Percentiles rank a stretch among this genome's conserved stretches.
These are phyloP conservation scores for Alternaria ventricosa DNA, from an alignment of 2,329 filamentous ascomycete species.

Conservation along the genomic window DNA sequence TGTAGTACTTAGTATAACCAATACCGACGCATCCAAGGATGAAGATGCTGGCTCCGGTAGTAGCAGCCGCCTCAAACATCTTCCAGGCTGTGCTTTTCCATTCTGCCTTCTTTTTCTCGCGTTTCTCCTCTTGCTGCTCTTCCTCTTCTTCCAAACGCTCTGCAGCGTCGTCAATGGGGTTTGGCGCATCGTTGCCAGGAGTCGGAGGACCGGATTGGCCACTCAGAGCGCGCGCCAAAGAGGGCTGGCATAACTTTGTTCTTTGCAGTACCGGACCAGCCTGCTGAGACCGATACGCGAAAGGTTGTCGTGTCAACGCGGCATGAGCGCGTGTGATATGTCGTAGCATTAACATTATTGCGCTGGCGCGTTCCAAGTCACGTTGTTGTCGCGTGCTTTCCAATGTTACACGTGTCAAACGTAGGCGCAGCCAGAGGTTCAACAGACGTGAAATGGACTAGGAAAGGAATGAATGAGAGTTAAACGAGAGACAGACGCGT, in stretches of 20 bases:
- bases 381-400: conserved; percentile 29
- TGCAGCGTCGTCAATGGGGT: conserved; percentile 47
- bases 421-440: conserved; percentile 14
- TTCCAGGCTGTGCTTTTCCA: conserved; percentile 55
- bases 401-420: conserved; percentile 21
- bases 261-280: conserved; percentile 28
- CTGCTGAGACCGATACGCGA: conserved; percentile 28
- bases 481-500: conserved; percentile 18
- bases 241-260: conserved; percentile 13
- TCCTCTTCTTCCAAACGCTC: conserved; percentile 32
- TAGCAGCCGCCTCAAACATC: conserved; percentile 60
- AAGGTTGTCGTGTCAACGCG: conserved; percentile 26
- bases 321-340: conserved; percentile 26
- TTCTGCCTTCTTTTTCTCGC: conserved; percentile 26
- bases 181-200: conserved; percentile 47
- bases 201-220: conserved; percentile 46
- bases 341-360: conserved; percentile 43
- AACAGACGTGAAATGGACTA: conserved; percentile 4
- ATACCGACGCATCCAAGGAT: conserved; percentile 57
- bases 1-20: conserved; percentile 69
- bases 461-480: conserved; percentile 15
- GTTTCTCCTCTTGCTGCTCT: conserved; percentile 7
- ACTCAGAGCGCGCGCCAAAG: conserved; percentile 33
- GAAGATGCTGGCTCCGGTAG: conserved; percentile 58
- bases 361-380: conserved; percentile 10